Percentiles rank a stretch among this genome's conserved stretches.
These are phyloP conservation scores for Wickerhamiella pararugosa DNA, from an alignment of 1,139 yeast species.

Conservation along the genomic window DNA sequence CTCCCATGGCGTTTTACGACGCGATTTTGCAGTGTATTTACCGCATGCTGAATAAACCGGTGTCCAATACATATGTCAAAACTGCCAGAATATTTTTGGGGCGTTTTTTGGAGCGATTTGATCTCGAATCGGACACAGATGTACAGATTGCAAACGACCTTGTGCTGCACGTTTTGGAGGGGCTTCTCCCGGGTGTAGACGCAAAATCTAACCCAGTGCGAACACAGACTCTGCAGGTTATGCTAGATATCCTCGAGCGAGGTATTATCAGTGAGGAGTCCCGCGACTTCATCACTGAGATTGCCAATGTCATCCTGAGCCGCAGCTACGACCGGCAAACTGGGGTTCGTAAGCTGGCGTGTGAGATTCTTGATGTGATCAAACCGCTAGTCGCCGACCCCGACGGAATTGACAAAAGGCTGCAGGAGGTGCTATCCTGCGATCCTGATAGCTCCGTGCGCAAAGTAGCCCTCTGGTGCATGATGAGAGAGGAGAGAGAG, in stretches of 20 bases:
- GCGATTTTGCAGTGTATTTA: too few relatives aligned
- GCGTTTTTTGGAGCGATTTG: conserved; percentile 8
- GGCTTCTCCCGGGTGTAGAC: conserved; percentile 58
- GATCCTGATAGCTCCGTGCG: not conserved
- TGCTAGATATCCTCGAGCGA: conserved; percentile 51
- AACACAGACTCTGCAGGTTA: conserved; percentile 62
- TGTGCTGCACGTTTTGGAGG: conserved; percentile 46
- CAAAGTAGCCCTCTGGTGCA: too few relatives aligned
- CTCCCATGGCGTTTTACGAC: too few relatives aligned
- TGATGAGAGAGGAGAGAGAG: too few relatives aligned
- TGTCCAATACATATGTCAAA: too few relatives aligned
- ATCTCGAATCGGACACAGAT: conserved; percentile 20
- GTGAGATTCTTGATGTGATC: conserved; percentile 63
- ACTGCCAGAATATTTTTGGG: too few relatives aligned
- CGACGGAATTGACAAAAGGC: conserved; percentile 30
- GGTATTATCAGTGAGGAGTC: conserved; percentile 57
- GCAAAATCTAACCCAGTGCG: conserved; percentile 68
- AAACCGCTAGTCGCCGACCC: conserved; percentile 37
- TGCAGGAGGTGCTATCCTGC: conserved; percentile 25
- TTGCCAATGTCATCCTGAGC: conserved; percentile 45
- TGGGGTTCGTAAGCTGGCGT: conserved; percentile 65
- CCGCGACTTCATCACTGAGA: conserved; percentile 49
- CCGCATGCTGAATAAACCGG: too few relatives aligned
- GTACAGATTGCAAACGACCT: conserved; percentile 32
- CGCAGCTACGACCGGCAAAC: conserved; percentile 71